Base-by-base conservation (phyloP, 2,329 filamentous ascomycete genomes). In the Aspergillus vadensis region DNA sequence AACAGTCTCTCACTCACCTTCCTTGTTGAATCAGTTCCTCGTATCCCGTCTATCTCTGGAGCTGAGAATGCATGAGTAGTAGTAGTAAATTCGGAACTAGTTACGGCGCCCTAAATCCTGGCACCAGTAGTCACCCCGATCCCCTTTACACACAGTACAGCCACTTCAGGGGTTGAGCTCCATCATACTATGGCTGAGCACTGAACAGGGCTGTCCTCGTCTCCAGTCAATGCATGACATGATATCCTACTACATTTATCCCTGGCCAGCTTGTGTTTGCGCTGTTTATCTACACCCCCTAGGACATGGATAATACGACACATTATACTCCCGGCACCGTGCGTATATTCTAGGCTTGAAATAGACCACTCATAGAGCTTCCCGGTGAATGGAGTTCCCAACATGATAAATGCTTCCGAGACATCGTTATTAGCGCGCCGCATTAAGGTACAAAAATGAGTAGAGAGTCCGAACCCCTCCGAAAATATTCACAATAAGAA, bases 211-310 rank as follows among this genome's bases (percentile, higher is more conserved):
- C 23, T 27, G 6, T 7, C 14, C 21, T 54, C 51, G 17, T 25
- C 23, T 25, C 30, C 23, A n/a, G 7, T 27, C 21, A 36, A 54
- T 54, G 38, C 38, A 41, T 55, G 52, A 55, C 51, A 39, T 54
- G 23, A 54, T 23, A 55, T 44, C 10, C 15, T 21, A 15, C 52
- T 41, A 39, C 52, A 41, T 43, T n/a, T 23, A 25, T 44, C 12
- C 19, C 19, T 44, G 41, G 19, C 12, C 41, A 14, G 41, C 21
- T 14, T 14, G 12, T 14, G 41, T 23, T 5, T 23, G 6, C 15
- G 23, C 23, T 8, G 4, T 48, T 23, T 23, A 2, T 14, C 23
- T 27, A 27, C 23, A 14, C 27, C 12, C 41, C 19, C 44, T 49
- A 23, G 23, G 19, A 23, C 44, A 15, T 49, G 21, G 23, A 49